These are phyloP conservation scores for Leccinum disarticulatum DNA, from an alignment of 768 basidiomycete genomes.

Conservation along the genomic window DNA sequence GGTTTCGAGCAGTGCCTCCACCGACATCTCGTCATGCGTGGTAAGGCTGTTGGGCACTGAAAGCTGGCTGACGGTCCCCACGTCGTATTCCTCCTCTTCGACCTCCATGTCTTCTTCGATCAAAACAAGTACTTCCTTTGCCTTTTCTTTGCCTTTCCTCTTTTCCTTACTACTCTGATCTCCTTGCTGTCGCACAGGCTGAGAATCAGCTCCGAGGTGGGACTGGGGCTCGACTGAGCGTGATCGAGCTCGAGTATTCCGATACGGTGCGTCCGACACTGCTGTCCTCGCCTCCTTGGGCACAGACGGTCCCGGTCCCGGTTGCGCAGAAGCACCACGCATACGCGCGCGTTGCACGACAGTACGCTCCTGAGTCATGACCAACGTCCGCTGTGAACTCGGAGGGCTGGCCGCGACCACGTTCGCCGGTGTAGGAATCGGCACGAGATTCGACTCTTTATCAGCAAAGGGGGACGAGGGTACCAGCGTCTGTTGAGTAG, in stretches of 20 bases:
- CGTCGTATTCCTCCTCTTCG: not conserved
- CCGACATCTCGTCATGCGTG: slow-evolving; percentile 19
- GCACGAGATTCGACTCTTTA: not conserved
- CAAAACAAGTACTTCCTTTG: not conserved
- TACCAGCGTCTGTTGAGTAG: slow-evolving; percentile 30
- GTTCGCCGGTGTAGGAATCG: not conserved
- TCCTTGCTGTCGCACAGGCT: not conserved
- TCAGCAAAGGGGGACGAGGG: slow-evolving; percentile 14
- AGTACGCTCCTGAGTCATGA: not conserved
- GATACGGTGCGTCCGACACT: slow-evolving; percentile 11
- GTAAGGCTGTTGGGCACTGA: not conserved
- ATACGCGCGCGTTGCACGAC: slow-evolving; percentile 3
- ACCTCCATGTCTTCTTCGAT: slow-evolving; percentile 10
- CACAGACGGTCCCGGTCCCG: slow-evolving; percentile 15
- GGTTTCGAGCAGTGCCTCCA: slow-evolving; percentile 24
- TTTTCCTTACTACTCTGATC: slow-evolving; percentile 2
- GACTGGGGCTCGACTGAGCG: slow-evolving; percentile 20
- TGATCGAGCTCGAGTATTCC: slow-evolving; percentile 23
- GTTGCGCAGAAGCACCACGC: slow-evolving; percentile 14
- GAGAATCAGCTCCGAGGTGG: not conserved
- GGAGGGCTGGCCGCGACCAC: not conserved
- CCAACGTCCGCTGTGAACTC: slow-evolving; percentile 14
- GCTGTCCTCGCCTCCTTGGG: not conserved
- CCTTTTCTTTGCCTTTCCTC: slow-evolving; percentile 1
- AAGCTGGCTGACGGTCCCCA: not conserved